Evolutionary conservation across 2,329 filamentous ascomycete genomes (phyloP).

Genomic region (Trichophyton equinum): DNA sequence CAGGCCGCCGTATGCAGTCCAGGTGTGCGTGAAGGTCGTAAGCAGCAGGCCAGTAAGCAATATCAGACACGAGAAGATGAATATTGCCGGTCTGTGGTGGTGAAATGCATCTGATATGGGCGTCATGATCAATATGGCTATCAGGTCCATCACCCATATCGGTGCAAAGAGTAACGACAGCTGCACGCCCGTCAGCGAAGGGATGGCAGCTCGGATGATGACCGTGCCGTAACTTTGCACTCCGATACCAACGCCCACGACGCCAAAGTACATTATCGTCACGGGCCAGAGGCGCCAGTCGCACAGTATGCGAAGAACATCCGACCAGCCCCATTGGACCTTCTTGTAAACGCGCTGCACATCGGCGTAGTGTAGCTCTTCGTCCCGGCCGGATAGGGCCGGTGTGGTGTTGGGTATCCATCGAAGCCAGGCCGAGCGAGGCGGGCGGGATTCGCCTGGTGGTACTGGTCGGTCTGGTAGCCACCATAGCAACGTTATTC

Average conservation of each 20-base stretch:
- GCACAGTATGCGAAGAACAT: conserved; percentile 57
- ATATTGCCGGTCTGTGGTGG: conserved; percentile 65
- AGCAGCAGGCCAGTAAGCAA: conserved; percentile 72
- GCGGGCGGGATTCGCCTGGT: neutral
- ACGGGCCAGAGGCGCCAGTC: conserved; percentile 87
- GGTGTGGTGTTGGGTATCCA: conserved; percentile 59
- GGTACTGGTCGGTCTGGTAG: conserved; percentile 68
- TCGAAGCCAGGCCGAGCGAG: conserved; percentile 13
- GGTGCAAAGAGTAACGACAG: conserved; percentile 76
- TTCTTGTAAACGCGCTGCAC: conserved; percentile 68
- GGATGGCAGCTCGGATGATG: conserved; percentile 70
- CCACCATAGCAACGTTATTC: conserved; percentile 72
- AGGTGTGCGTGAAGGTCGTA: conserved; percentile 62
- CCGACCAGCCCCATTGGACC: conserved; percentile 57
- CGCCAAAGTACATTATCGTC: conserved; percentile 84
- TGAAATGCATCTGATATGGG: conserved; percentile 82
- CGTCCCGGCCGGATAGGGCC: conserved; percentile 64
- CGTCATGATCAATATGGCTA: conserved; percentile 73
- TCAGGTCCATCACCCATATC: conserved; percentile 84
- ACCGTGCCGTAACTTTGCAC: conserved; percentile 79
- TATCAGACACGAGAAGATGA: conserved; percentile 59
- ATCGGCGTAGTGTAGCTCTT: conserved; percentile 69
- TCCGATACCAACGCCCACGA: conserved; percentile 83
- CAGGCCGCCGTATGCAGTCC: conserved; percentile 80
- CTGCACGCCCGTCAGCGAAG: conserved; percentile 57